These are phyloP conservation scores for Paraconiothyrium brasiliense DNA, from an alignment of 2,329 filamentous ascomycete species.

Conservation along the genomic window DNA sequence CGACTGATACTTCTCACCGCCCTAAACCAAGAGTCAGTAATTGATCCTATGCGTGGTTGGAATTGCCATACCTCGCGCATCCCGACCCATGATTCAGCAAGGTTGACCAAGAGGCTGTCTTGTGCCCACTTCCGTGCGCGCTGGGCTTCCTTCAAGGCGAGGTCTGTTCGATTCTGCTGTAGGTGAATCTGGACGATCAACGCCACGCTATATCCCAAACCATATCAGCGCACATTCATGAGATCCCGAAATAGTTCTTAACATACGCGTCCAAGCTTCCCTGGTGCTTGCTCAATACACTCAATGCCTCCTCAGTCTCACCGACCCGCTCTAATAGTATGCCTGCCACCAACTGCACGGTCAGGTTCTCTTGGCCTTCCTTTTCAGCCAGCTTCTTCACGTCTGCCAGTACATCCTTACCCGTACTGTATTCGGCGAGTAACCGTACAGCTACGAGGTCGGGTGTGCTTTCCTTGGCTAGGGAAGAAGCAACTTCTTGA, in stretches of 20 bases:
- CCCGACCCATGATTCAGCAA: conserved; percentile 95
- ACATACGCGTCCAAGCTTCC: conserved; percentile 78
- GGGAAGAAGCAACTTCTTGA: conserved; percentile 74
- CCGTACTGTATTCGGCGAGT: conserved; percentile 70
- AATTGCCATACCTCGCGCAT: conserved; percentile 74
- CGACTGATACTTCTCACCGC: conserved; percentile 94
- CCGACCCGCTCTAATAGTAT: conserved; percentile 82
- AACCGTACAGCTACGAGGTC: conserved; percentile 81
- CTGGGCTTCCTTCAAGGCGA: conserved; percentile 88
- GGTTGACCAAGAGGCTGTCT: conserved; percentile 90
- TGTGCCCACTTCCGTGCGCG: conserved; percentile 93
- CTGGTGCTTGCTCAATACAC: conserved; percentile 82
- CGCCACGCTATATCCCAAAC: conserved; percentile 69
- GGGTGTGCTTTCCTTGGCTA: conserved; percentile 70
- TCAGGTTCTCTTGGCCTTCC: conserved; percentile 73
- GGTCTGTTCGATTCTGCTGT: conserved; percentile 87
- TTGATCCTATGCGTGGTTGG: not conserved
- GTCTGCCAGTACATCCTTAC: conserved; percentile 57
- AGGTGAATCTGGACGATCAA: conserved; percentile 93
- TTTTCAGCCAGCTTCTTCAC: conserved; percentile 76
- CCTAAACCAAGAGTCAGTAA: conserved; percentile 61
- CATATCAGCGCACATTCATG: not conserved
- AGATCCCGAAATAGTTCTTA: conserved; percentile 15
- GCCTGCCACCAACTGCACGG: conserved; percentile 83
- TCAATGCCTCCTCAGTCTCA: conserved; percentile 84